Percentiles rank a stretch among this genome's conserved stretches.
Evolutionary conservation across 805 yeast species (phyloP).

Genomic region (Teunomyces panamensis): DNA sequence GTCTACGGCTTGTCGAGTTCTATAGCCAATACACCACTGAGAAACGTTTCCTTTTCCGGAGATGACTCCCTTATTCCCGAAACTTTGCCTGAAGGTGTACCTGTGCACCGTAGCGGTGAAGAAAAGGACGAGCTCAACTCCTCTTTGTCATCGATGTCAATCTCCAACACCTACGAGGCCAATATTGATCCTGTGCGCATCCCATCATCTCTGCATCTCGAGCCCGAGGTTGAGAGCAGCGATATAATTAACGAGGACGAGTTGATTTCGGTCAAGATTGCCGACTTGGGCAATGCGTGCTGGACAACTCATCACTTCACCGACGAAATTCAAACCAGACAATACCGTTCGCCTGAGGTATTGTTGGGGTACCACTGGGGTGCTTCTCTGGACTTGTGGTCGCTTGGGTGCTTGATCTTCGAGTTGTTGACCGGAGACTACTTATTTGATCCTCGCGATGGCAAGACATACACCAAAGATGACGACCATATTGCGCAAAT

Average conservation of each 20-base stretch:
- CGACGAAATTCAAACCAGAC: slow-evolving; percentile 67
- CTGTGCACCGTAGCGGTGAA: neutral
- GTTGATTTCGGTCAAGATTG: slow-evolving; percentile 49
- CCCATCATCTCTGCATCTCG: slow-evolving; percentile 12
- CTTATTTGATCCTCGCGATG: slow-evolving; percentile 84
- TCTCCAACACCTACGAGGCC: slow-evolving; percentile 23
- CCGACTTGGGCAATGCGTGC: slow-evolving; percentile 71
- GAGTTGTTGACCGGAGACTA: slow-evolving; percentile 94
- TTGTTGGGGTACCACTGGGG: slow-evolving; percentile 76
- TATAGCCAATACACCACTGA: slow-evolving; percentile 40
- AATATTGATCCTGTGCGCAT: slow-evolving; percentile 8
- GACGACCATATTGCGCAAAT: slow-evolving; percentile 97
- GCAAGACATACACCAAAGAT: slow-evolving; percentile 75
- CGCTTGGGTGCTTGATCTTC: slow-evolving; percentile 87
- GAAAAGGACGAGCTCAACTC: slow-evolving; percentile 30
- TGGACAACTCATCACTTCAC: slow-evolving; percentile 63
- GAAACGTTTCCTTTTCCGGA: slow-evolving; percentile 11
- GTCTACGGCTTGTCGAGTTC: slow-evolving; percentile 36
- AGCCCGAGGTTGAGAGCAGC: slow-evolving; percentile 6
- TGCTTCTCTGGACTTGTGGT: slow-evolving; percentile 92
- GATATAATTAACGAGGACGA: slow-evolving; percentile 15
- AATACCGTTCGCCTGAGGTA: slow-evolving; percentile 64
- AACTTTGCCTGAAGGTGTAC: neutral
- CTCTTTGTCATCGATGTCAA: slow-evolving; percentile 43
- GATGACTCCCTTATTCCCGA: neutral